phyloP scores from a whole-genome alignment of 2,329 filamentous ascomycete genomes.

The Anisogramma anomala region DNA sequence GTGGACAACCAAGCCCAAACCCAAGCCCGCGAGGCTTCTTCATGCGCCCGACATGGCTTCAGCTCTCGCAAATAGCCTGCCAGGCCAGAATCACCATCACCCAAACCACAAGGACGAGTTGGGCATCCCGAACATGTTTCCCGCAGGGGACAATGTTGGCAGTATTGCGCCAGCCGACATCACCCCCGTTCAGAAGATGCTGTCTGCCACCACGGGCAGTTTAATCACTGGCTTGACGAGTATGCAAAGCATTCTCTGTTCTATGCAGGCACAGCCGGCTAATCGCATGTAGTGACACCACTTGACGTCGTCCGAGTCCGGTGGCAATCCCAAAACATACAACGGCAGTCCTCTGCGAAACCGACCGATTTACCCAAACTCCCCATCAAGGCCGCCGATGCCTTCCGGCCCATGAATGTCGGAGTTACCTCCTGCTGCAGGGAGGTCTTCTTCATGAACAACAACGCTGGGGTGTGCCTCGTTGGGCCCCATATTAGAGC shows the following conservation, averaged over 20 bases:
- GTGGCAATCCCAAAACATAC: slow-evolving; percentile 66
- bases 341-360: slow-evolving; percentile 28
- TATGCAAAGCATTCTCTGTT: slow-evolving; percentile 30
- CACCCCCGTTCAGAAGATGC: slow-evolving; percentile 81
- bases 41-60: slow-evolving; percentile 9
- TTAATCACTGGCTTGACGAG: slow-evolving; percentile 79
- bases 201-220: slow-evolving; percentile 84
- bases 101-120: slow-evolving; percentile 25
- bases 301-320: slow-evolving; percentile 94
- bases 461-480: slow-evolving; percentile 70
- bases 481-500: slow-evolving; percentile 48
- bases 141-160: slow-evolving; percentile 24
- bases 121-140: slow-evolving; percentile 22
- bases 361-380: slow-evolving; percentile 44
- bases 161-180: slow-evolving; percentile 39
- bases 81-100: slow-evolving; percentile 29
- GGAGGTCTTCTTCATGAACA: slow-evolving; percentile 93
- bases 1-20: slow-evolving; percentile 2
- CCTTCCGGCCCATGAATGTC: slow-evolving; percentile 65
- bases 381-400: slow-evolving; percentile 46
- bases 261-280: slow-evolving; percentile 1
- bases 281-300: slow-evolving; percentile 59
- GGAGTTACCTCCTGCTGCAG: slow-evolving; percentile 92
- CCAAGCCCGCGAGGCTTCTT: background rate
- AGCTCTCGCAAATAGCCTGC: slow-evolving; percentile 14